Percentiles rank a stretch among this genome's conserved stretches.
phyloP scores from a whole-genome alignment of 1,284 basidiomycete species.

The Heterobasidion irregulare region DNA sequence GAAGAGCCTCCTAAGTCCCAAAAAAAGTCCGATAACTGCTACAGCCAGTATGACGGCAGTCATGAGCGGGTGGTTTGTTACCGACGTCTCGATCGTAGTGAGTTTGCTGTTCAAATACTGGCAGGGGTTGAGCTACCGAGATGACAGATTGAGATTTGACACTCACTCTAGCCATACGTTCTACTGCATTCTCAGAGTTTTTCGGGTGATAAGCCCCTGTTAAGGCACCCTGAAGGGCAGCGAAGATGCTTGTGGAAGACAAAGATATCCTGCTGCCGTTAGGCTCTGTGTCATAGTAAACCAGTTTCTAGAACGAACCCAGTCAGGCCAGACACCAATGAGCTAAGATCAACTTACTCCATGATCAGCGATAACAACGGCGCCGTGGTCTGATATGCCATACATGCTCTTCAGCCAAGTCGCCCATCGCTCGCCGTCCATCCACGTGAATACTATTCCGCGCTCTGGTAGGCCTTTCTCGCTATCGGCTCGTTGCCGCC shows the following conservation, averaged over 20 bases:
- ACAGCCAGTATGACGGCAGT: background rate
- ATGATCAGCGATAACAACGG: constrained; percentile 74
- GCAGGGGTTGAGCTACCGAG: constrained; percentile 15
- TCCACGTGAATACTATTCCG: constrained; percentile 79
- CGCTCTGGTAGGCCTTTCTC: constrained; percentile 29
- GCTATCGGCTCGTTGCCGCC: constrained; percentile 34
- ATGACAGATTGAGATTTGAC: background rate
- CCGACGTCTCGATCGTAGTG: background rate
- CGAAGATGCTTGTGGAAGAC: constrained; percentile 50
- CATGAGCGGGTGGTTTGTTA: background rate
- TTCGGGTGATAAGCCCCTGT: constrained; percentile 47
- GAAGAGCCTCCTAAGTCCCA: background rate
- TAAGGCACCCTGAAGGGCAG: constrained; percentile 62
- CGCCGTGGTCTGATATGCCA: constrained; percentile 35
- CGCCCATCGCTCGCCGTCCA: constrained; percentile 74
- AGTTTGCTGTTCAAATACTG: constrained; percentile 27
- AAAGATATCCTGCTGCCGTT: constrained; percentile 46
- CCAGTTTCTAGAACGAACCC: constrained; percentile 40
- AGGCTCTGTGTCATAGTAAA: constrained; percentile 59
- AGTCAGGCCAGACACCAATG: constrained; percentile 6
- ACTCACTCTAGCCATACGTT: constrained; percentile 61
- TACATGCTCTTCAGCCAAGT: constrained; percentile 89
- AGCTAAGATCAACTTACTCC: constrained; percentile 37
- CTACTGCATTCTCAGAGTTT: constrained; percentile 62
- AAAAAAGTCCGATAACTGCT: background rate